phyloP scores from a whole-genome alignment of 768 basidiomycete genomes.

The Pluteus cervinus region DNA sequence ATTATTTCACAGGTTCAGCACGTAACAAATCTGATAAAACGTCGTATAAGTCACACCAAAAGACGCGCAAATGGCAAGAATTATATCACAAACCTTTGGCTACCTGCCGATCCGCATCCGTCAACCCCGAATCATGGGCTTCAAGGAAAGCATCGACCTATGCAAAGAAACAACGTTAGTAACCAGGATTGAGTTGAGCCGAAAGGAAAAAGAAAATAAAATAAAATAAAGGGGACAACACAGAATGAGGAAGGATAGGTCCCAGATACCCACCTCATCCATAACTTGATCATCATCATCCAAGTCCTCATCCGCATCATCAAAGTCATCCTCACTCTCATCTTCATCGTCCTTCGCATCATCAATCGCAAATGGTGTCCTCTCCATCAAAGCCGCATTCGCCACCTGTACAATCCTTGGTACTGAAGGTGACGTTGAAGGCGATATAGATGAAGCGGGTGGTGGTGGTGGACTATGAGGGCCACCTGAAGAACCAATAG shows the following conservation, averaged over 20 bases:
- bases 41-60: conserved; percentile 5
- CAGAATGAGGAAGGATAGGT: conserved; percentile 1
- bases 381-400: conserved; percentile 81
- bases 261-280: conserved; percentile 63
- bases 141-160: conserved; percentile 93
- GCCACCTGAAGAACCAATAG: too few species aligned
- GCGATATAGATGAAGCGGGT: conserved; percentile 16
- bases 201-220: too few species aligned
- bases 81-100: conserved; percentile 53
- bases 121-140: conserved; percentile 83
- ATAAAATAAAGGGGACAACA: conserved; percentile 6
- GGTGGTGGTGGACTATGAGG: conserved; percentile 18
- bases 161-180: neutral
- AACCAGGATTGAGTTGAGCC: neutral
- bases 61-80: neutral
- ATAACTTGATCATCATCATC: conserved; percentile 66
- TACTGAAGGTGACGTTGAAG: conserved; percentile 37
- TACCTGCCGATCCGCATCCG: conserved; percentile 71
- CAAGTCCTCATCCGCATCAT: conserved; percentile 32
- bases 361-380: conserved; percentile 96
- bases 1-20: conserved; percentile 53
- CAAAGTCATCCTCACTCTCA: conserved; percentile 55
- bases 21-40: conserved; percentile 44
- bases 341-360: conserved; percentile 84
- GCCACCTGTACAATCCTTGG: conserved; percentile 74